phyloP scores from a whole-genome alignment of 2,329 filamentous ascomycete genomes.

The Alternaria brassicicola region DNA sequence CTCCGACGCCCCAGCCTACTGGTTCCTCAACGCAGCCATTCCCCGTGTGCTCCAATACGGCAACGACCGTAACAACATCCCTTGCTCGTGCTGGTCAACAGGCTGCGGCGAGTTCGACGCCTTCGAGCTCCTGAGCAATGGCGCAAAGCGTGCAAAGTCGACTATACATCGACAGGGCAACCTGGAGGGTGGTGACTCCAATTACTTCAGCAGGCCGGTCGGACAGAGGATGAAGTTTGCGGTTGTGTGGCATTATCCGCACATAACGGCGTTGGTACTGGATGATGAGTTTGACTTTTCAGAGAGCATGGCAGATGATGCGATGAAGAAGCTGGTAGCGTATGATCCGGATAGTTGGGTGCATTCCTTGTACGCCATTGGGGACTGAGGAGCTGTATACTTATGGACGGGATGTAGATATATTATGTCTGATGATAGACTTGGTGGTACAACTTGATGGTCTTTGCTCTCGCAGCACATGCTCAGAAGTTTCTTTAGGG shows the following conservation, averaged over 20 bases:
- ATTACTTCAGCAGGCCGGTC: conserved; percentile 73
- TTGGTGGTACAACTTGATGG: background rate
- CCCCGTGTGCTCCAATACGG: conserved; percentile 73
- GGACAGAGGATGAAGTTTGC: conserved; percentile 67
- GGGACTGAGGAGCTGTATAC: conserved; percentile 24
- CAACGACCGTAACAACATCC: conserved; percentile 48
- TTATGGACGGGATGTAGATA: background rate
- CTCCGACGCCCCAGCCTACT: conserved; percentile 74
- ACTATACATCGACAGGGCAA: conserved; percentile 67
- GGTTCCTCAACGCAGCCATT: conserved; percentile 76
- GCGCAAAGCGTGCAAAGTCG: conserved; percentile 70
- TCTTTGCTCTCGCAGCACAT: background rate
- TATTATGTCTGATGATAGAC: background rate
- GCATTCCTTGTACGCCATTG: conserved; percentile 50
- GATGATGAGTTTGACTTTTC: conserved; percentile 49
- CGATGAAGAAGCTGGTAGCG: conserved; percentile 45
- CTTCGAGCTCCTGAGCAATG: conserved; percentile 71
- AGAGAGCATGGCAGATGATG: conserved; percentile 38
- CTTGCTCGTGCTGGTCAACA: conserved; percentile 73
- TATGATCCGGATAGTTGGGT: conserved; percentile 44
- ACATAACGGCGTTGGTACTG: conserved; percentile 45
- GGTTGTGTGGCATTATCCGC: conserved; percentile 42
- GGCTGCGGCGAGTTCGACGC: conserved; percentile 79
- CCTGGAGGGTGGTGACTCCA: conserved; percentile 67
- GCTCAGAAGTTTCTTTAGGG: too few relatives aligned